Conservation (phyloP, 2,329 filamentous ascomycete species). For the Myriosclerotinia scirpicola region DNA sequence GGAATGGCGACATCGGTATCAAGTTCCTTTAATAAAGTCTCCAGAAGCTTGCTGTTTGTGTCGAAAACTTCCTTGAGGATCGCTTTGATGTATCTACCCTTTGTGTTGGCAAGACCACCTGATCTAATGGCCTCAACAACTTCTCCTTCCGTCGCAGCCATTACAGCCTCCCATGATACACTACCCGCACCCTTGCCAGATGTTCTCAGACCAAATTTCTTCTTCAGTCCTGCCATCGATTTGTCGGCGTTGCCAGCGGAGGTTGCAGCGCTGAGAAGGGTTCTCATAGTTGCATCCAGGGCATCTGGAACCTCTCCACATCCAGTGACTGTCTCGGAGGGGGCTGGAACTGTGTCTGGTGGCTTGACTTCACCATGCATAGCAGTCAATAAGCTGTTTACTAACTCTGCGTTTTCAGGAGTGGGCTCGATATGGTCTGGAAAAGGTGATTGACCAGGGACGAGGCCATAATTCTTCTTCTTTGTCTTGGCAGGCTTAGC, state of each 20-base stretch:
- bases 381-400: constrained; percentile 62
- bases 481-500: constrained; percentile 33
- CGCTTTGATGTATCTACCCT: constrained; percentile 69
- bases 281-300: constrained; percentile 55
- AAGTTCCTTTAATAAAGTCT: constrained; percentile 49
- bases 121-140: constrained; percentile 68
- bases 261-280: constrained; percentile 53
- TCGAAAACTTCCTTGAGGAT: constrained; percentile 72
- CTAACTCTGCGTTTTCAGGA: constrained; percentile 65
- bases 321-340: constrained; percentile 70
- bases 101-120: constrained; percentile 70
- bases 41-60: constrained; percentile 59
- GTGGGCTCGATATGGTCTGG: constrained; percentile 67
- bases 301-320: constrained; percentile 58
- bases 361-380: constrained; percentile 64
- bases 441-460: constrained; percentile 62
- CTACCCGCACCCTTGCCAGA: constrained; percentile 67
- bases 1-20: constrained; percentile 45
- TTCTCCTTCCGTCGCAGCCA: constrained; percentile 55
- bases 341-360: constrained; percentile 66
- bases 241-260: constrained; percentile 55
- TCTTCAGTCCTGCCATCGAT: constrained; percentile 65
- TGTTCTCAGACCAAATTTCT: constrained; percentile 61
- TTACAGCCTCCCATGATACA: constrained; percentile 73
- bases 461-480: constrained; percentile 52